phyloP scores from a whole-genome alignment of 2,329 filamentous ascomycete species.

The Plectosphaerella plurivora region DNA sequence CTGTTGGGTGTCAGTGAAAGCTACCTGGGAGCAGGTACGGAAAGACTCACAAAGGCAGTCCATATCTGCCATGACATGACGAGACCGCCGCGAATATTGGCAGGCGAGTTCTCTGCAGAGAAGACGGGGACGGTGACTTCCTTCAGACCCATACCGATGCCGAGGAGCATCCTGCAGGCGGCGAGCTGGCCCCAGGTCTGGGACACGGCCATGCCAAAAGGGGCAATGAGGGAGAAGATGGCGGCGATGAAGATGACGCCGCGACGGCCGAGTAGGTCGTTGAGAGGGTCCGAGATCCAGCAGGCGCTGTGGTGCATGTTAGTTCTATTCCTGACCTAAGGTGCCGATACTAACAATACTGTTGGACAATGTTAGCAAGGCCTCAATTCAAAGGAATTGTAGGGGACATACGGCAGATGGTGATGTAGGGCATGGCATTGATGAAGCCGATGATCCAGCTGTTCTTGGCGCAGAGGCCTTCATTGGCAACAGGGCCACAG shows the following conservation, averaged over 20 bases:
- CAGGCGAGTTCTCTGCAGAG: conserved; percentile 47
- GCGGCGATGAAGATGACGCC: conserved; percentile 61
- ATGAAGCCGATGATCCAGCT: conserved; percentile 59
- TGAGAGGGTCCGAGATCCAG: conserved; percentile 60
- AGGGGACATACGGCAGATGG: conserved; percentile 3
- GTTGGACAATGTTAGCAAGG: too few relatives aligned
- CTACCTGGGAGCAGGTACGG: neutral
- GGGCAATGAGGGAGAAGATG: conserved; percentile 56
- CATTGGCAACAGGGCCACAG: conserved; percentile 24
- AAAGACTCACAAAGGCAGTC: conserved; percentile 46
- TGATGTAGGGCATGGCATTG: conserved; percentile 43
- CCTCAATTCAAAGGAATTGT: too few relatives aligned
- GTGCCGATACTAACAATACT: too few relatives aligned
- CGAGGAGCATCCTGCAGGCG: conserved; percentile 43
- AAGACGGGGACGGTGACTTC: conserved; percentile 47
- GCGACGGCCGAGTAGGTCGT: conserved; percentile 53
- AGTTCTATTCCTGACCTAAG: too few relatives aligned
- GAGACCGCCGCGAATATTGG: conserved; percentile 50
- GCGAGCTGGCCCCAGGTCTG: conserved; percentile 57
- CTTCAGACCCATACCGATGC: conserved; percentile 56
- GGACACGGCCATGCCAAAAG: conserved; percentile 54
- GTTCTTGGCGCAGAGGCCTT: conserved; percentile 30
- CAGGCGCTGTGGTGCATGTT: conserved; percentile 17
- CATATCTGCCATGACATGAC: conserved; percentile 73
- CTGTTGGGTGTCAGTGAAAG: neutral